Conservation (phyloP, 2,329 filamentous ascomycete genomes). For the Cordyceps sp. region DNA sequence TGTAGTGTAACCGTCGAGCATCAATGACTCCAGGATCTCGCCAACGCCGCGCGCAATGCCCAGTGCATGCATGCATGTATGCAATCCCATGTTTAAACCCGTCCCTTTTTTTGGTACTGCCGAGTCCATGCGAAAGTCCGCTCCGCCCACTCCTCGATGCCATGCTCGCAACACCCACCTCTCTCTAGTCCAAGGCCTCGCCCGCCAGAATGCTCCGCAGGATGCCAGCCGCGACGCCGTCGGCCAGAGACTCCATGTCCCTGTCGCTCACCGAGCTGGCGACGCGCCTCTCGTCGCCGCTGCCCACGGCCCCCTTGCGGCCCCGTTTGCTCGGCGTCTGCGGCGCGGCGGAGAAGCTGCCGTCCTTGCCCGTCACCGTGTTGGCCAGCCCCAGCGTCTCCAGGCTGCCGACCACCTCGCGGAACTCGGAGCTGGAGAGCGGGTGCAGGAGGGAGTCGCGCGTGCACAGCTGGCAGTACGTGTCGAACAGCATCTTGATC, state of each 20-base stretch:
- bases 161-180: too few relatives aligned
- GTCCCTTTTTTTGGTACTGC: too few relatives aligned
- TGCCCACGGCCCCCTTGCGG: slow-evolving; percentile 35
- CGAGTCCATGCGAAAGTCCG: too few relatives aligned
- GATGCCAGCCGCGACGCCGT: slow-evolving; percentile 43
- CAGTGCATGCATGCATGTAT: too few relatives aligned
- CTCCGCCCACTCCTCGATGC: too few relatives aligned
- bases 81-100: too few relatives aligned
- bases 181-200: slow-evolving; percentile 41
- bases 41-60: too few relatives aligned
- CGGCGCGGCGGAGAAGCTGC: slow-evolving; percentile 40
- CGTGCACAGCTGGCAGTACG: slow-evolving; percentile 70
- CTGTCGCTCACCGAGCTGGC: slow-evolving; percentile 66
- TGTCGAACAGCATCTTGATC: slow-evolving; percentile 68
- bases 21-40: too few relatives aligned
- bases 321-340: slow-evolving; percentile 59
- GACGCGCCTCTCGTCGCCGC: slow-evolving; percentile 58
- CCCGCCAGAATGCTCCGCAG: slow-evolving; percentile 45
- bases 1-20: too few relatives aligned
- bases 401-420: slow-evolving; percentile 77
- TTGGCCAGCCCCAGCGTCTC: slow-evolving; percentile 73
- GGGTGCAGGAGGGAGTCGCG: slow-evolving; percentile 80
- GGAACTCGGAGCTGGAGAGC: slow-evolving; percentile 80
- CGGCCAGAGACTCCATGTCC: slow-evolving; percentile 58
- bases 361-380: slow-evolving; percentile 53